Conservation (phyloP, 2,329 filamentous ascomycete genomes). For the Pezizomycotina sp. region DNA sequence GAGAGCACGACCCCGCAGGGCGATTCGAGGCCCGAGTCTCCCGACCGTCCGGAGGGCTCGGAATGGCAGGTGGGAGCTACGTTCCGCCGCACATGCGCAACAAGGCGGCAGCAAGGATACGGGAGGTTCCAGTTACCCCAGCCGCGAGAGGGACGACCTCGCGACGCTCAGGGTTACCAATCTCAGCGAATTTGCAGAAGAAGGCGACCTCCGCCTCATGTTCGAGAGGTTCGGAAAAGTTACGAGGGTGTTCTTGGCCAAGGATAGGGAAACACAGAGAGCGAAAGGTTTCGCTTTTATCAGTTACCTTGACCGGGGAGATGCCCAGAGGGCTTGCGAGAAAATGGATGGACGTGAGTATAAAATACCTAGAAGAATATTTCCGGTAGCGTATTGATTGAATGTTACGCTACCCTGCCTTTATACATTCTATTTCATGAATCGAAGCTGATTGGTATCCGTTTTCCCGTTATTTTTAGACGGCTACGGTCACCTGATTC, state of each 20-base stretch:
- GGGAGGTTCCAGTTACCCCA: conserved; percentile 46
- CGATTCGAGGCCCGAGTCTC: conserved; percentile 32
- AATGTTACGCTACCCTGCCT: too few species aligned
- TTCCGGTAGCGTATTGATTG: too few species aligned
- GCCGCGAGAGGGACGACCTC: conserved; percentile 70
- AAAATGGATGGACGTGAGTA: conserved; percentile 86
- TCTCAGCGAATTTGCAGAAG: conserved; percentile 94
- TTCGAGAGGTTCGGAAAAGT: conserved; percentile 96
- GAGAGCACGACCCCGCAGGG: conserved; percentile 28
- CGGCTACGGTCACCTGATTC: conserved; percentile 73
- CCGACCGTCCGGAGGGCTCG: conserved; percentile 32
- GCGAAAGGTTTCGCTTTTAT: conserved; percentile 99
- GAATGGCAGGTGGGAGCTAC: conserved; percentile 45
- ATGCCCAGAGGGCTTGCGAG: conserved; percentile 81
- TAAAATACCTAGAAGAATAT: neutral
- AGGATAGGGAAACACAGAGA: conserved; percentile 87
- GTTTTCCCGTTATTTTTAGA: conserved; percentile 24
- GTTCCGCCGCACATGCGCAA: conserved; percentile 86
- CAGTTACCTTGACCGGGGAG: conserved; percentile 76
- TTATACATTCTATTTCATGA: neutral
- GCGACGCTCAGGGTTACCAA: conserved; percentile 96
- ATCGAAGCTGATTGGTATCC: conserved; percentile 3
- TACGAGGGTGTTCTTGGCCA: conserved; percentile 91
- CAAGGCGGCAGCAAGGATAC: conserved; percentile 47
- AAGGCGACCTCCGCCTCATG: conserved; percentile 87